Evolutionary conservation across 1,284 basidiomycete species (phyloP).

Genomic region (Austroboletus rostrupii): DNA sequence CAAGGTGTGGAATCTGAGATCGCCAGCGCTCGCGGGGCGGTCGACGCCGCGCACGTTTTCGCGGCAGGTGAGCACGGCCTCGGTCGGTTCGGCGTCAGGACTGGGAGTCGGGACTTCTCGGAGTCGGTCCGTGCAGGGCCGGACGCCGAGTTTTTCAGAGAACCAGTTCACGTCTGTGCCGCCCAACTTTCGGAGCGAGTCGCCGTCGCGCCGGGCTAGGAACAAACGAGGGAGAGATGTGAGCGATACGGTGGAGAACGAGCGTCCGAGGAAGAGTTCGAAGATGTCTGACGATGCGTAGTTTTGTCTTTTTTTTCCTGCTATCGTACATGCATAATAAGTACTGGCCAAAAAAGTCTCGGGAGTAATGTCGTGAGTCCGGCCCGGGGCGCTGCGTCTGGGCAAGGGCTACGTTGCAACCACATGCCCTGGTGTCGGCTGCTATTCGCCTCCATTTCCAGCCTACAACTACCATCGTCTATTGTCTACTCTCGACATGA

Average conservation of each 20-base stretch:
- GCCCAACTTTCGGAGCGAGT: constrained; percentile 29
- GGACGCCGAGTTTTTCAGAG: constrained; percentile 33
- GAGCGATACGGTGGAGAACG: constrained; percentile 12
- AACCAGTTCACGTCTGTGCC: constrained; percentile 47
- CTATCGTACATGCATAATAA: too few species aligned
- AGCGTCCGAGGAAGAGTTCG: constrained; percentile 21
- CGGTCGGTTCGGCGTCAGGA: background rate
- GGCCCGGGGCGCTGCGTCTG: too few species aligned
- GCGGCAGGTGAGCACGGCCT: constrained; percentile 19
- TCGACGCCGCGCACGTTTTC: constrained; percentile 30
- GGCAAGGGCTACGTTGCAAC: too few species aligned
- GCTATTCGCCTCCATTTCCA: too few species aligned
- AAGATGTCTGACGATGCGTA: constrained; percentile 2
- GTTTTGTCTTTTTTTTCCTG: background rate
- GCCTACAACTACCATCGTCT: too few species aligned
- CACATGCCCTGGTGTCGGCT: too few species aligned
- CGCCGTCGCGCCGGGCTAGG: constrained; percentile 28
- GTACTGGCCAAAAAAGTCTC: too few species aligned
- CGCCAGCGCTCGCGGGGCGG: constrained; percentile 17
- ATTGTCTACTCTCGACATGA: too few species aligned
- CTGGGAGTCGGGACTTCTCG: background rate
- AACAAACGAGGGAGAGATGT: constrained; percentile 24
- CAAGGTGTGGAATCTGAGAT: background rate
- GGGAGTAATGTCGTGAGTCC: too few species aligned
- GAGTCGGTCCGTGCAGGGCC: constrained; percentile 15